Evolutionary conservation across 192 early-diverging fungal species (phyloP).

Genomic region (Entomortierella chlamydospora): DNA sequence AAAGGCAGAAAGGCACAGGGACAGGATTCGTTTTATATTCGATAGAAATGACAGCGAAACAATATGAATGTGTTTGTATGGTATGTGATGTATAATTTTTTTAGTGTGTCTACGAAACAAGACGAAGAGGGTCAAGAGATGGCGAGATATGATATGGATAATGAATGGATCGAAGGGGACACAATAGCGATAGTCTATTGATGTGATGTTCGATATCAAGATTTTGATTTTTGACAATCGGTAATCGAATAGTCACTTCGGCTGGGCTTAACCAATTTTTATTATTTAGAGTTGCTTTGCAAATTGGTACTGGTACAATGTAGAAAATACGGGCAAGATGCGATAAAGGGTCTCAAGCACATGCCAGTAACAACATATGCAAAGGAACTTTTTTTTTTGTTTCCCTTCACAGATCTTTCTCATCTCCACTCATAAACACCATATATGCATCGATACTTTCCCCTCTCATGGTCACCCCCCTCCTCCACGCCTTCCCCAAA

Average conservation of each 20-base stretch:
- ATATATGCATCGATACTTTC: no score
- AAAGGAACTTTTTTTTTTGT: background rate
- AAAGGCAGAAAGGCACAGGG: background rate
- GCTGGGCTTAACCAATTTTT: background rate
- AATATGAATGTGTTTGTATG: constrained; percentile 8
- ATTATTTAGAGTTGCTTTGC: no score
- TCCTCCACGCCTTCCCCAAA: no score
- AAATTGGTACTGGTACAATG: no score
- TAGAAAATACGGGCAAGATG: background rate
- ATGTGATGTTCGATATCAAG: background rate
- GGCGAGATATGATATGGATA: constrained; percentile 37
- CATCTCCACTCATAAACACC: no score
- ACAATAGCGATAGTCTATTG: background rate
- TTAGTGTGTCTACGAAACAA: background rate
- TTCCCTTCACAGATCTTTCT: no score
- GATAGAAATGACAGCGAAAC: background rate
- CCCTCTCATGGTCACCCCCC: no score
- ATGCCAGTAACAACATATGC: no score
- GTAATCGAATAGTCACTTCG: background rate
- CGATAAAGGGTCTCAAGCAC: background rate
- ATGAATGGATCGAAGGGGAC: background rate
- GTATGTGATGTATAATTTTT: constrained; percentile 3
- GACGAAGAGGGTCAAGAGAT: background rate
- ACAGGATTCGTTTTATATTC: constrained; percentile 14
- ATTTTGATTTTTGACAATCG: constrained; percentile 1